Percentiles rank a stretch among this genome's conserved stretches.
Conservation (phyloP, 2,329 filamentous ascomycete species). For the Harringtonia lauricola region DNA sequence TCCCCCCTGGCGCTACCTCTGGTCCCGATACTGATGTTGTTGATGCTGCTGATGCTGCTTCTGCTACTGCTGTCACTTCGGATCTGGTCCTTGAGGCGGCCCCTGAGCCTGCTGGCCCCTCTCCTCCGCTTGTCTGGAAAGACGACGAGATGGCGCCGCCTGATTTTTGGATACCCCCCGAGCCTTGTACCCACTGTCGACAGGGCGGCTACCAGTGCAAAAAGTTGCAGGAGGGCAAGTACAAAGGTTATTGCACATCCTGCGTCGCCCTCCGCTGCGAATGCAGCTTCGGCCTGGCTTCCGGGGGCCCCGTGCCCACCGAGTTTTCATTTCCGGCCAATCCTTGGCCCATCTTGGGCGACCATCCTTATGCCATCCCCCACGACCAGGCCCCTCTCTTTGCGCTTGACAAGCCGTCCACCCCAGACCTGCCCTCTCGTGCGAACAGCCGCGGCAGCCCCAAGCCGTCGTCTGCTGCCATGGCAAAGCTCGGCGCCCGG, state of each 20-base stretch:
- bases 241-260: conserved; percentile 50
- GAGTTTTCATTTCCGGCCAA: conserved; percentile 30
- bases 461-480: conserved; percentile 14
- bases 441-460: conserved; percentile 11
- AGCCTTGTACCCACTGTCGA: conserved; percentile 41
- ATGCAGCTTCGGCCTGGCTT: conserved; percentile 41
- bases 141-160: conserved; percentile 20
- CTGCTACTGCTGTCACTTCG: not conserved
- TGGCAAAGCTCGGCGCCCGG: conserved; percentile 57
- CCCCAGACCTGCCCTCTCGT: conserved; percentile 3
- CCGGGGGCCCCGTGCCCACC: conserved; percentile 19
- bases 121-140: conserved; percentile 11
- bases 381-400: conserved; percentile 16
- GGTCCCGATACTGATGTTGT: not conserved
- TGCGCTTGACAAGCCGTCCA: not conserved
- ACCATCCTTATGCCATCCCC: conserved; percentile 28
- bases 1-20: not conserved
- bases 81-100: too few species aligned
- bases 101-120: not conserved
- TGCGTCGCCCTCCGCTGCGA: conserved; percentile 48
- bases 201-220: conserved; percentile 47
- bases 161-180: conserved; percentile 25
- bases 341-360: conserved; percentile 32
- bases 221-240: conserved; percentile 45
- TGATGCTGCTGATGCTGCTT: too few species aligned